A percentile compares a stretch with the other conserved stretches of the same genome.
Evolutionary conservation across 2,329 filamentous ascomycete genomes (phyloP).

Genomic region (Calonectria hongkongensis): DNA sequence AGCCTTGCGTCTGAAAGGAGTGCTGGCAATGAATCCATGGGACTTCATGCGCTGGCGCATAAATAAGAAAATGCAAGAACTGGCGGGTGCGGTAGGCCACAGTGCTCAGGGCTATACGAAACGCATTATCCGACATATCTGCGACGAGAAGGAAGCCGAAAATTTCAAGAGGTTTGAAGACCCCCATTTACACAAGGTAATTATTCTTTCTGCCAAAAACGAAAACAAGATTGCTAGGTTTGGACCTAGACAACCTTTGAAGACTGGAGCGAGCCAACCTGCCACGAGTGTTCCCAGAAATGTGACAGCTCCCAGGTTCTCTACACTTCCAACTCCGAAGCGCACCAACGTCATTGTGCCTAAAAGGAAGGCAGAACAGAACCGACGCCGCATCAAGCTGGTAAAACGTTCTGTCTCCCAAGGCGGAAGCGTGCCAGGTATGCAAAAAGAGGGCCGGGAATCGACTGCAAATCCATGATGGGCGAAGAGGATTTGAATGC

Average conservation of each 20-base stretch:
- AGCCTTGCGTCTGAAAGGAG: slow-evolving; percentile 47
- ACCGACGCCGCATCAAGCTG: background rate
- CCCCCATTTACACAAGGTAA: slow-evolving; percentile 53
- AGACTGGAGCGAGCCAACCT: background rate
- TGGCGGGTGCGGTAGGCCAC: background rate
- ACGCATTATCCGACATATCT: slow-evolving; percentile 43
- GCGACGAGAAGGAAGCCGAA: slow-evolving; percentile 26
- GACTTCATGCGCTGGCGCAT: slow-evolving; percentile 61
- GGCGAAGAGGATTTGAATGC: no score
- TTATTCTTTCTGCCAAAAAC: slow-evolving; percentile 53
- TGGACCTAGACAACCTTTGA: no score
- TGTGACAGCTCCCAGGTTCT: no score
- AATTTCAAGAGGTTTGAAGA: slow-evolving; percentile 49
- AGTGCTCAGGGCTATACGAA: slow-evolving; percentile 39
- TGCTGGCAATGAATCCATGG: slow-evolving; percentile 61
- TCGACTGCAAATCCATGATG: background rate
- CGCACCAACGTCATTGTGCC: background rate
- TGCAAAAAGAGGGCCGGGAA: background rate
- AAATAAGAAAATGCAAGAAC: background rate
- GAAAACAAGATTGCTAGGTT: background rate
- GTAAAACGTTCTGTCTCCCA: background rate
- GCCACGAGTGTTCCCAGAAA: background rate
- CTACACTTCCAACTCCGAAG: no score
- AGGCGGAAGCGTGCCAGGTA: background rate
- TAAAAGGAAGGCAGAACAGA: background rate